Evolutionary conservation across 371 early-diverging fungal genomes (phyloP).

Genomic region (Gilbertella persicaria): DNA sequence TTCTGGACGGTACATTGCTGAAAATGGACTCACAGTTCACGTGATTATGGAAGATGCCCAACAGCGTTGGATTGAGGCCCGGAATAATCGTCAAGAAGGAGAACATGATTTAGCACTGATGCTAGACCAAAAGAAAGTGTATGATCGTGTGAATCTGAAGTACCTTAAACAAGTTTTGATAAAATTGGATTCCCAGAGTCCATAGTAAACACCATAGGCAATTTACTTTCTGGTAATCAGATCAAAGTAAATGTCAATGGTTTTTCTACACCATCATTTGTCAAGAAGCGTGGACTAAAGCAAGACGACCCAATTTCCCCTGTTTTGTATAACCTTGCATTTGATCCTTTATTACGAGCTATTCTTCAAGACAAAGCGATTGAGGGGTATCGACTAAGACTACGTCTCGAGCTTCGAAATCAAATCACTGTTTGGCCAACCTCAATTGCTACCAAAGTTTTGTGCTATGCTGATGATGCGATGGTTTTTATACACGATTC

Average conservation of each 20-base stretch:
- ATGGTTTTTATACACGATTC: too few relatives aligned
- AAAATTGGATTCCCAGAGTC: slow-evolving; percentile 10
- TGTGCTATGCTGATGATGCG: too few relatives aligned
- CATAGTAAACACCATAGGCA: slow-evolving; percentile 2
- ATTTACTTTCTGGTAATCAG: slow-evolving; percentile 4
- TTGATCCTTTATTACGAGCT: slow-evolving; percentile 22
- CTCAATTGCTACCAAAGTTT: too few relatives aligned
- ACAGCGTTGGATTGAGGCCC: neutral
- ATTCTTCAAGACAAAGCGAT: too few relatives aligned
- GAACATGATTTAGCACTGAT: slow-evolving; percentile 13
- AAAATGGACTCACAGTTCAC: slow-evolving; percentile 2
- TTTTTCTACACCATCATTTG: slow-evolving; percentile 1
- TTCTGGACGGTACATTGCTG: slow-evolving; percentile 5
- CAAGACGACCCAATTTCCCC: slow-evolving; percentile 15
- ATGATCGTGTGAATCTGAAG: slow-evolving; percentile 20
- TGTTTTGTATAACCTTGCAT: slow-evolving; percentile 13
- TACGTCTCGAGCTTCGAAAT: too few relatives aligned
- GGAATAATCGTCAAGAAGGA: too few relatives aligned
- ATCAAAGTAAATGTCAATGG: slow-evolving; percentile 23
- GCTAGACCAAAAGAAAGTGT: slow-evolving; percentile 24
- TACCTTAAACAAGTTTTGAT: slow-evolving; percentile 7
- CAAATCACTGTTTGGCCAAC: too few relatives aligned
- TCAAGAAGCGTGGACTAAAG: slow-evolving; percentile 11
- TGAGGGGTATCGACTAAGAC: too few relatives aligned
- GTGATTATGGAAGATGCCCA: slow-evolving; percentile 11